Conservation (phyloP, 441 rosid species). For the Bocquillonia castaneifolia region DNA sequence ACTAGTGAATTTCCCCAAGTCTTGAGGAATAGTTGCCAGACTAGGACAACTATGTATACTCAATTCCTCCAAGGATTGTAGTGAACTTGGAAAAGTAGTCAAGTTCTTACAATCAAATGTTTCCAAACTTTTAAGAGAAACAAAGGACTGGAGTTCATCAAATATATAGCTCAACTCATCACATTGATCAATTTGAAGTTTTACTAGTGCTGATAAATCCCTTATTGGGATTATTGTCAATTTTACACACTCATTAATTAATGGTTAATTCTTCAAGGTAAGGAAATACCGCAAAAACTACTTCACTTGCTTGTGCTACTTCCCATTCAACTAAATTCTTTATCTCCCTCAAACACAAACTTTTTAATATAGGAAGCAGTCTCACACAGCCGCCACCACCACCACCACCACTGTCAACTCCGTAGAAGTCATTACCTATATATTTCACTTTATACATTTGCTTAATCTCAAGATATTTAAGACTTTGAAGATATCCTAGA, state of each 20-base stretch:
- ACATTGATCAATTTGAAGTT: background rate
- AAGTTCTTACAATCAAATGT: background rate
- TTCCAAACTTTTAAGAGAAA: background rate
- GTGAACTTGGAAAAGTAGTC: background rate
- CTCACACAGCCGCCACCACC: background rate
- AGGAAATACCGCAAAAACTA: too few species aligned
- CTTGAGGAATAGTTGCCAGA: conserved; percentile 11
- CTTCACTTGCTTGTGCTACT: too few species aligned
- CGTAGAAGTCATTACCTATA: too few species aligned
- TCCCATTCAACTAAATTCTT: background rate
- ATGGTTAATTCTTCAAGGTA: too few species aligned
- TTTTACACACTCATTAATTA: too few species aligned
- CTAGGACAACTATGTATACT: background rate
- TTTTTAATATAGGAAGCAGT: too few species aligned
- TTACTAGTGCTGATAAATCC: too few species aligned
- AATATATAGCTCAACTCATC: background rate
- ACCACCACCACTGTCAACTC: too few species aligned
- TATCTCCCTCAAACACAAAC: too few species aligned
- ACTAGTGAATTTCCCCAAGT: conserved; percentile 7
- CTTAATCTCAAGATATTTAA: too few species aligned
- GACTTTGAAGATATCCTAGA: conserved; percentile 27
- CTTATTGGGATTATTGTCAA: too few species aligned
- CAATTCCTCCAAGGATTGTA: conserved; percentile 12
- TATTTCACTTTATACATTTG: too few species aligned
- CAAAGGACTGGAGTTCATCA: background rate